These are phyloP conservation scores for Alnus glutinosa DNA, from an alignment of 306 rosid genomes.

Conservation along the genomic window DNA sequence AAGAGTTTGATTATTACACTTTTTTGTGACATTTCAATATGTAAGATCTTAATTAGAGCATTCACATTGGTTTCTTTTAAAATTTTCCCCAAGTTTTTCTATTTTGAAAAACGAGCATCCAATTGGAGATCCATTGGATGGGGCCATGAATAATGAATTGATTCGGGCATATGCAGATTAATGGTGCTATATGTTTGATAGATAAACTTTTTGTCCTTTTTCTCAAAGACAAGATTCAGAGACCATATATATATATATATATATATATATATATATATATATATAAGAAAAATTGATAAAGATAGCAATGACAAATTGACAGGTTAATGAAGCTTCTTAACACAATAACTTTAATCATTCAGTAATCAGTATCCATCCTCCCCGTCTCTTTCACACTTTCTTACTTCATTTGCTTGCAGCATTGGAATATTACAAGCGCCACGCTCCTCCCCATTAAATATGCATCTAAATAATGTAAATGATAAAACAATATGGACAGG, in stretches of 20 bases:
- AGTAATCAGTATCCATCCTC: conserved; percentile 42
- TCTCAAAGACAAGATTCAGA: neutral
- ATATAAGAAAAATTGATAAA: neutral
- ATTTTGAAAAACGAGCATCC: too few species aligned
- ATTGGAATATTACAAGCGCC: conserved; percentile 42
- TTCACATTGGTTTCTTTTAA: too few species aligned
- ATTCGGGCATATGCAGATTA: neutral
- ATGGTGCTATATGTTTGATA: too few species aligned
- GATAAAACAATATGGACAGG: conserved; percentile 37
- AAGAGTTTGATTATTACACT: too few species aligned
- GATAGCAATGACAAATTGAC: conserved; percentile 21
- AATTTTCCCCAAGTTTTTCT: too few species aligned
- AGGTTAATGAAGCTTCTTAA: conserved; percentile 30
- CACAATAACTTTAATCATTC: conserved; percentile 39
- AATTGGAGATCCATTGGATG: too few species aligned
- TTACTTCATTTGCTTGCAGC: conserved; percentile 34
- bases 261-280: neutral
- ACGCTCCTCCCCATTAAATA: conserved; percentile 42
- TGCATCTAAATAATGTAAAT: conserved; percentile 45
- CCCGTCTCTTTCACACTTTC: conserved; percentile 30
- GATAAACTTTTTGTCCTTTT: too few species aligned
- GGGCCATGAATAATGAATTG: too few species aligned
- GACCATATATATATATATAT: neutral
- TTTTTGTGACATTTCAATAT: too few species aligned
- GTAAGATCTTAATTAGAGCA: too few species aligned